Percentiles rank a stretch among this genome's conserved stretches.
phyloP scores from a whole-genome alignment of 352 stramenopile species.

The Phytopythium helicoides region DNA sequence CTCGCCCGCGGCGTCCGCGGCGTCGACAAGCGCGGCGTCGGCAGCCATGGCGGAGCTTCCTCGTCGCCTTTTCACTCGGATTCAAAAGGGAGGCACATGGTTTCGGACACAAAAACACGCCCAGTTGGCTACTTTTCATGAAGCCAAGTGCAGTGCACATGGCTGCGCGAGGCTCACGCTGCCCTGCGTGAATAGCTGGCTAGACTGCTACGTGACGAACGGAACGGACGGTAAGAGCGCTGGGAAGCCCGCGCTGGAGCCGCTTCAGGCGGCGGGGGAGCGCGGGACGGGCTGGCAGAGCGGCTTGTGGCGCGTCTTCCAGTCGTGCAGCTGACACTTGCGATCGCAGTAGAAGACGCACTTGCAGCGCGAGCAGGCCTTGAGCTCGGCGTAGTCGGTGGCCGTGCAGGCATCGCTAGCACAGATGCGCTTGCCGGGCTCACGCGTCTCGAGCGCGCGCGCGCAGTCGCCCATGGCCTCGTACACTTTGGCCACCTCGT shows the following conservation, averaged over 20 bases:
- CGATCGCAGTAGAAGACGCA: slow-evolving; percentile 73
- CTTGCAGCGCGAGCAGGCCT: slow-evolving; percentile 57
- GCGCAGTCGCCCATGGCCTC: slow-evolving; percentile 56
- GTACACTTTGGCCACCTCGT: slow-evolving; percentile 71
- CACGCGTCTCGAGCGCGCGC: slow-evolving; percentile 38
- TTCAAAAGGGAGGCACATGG: no score
- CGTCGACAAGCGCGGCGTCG: not conserved
- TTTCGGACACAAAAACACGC: no score
- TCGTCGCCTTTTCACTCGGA: not conserved
- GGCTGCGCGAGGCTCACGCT: no score
- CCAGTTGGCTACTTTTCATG: no score
- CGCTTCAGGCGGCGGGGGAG: not conserved
- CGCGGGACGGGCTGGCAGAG: slow-evolving; percentile 33
- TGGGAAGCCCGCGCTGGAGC: no score
- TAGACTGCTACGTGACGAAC: no score
- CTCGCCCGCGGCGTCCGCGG: slow-evolving; percentile 20
- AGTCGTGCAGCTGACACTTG: slow-evolving; percentile 60
- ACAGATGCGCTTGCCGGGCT: slow-evolving; percentile 49
- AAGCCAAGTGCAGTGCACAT: no score
- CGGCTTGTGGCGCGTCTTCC: slow-evolving; percentile 55
- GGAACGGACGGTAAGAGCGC: no score
- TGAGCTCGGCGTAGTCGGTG: slow-evolving; percentile 49
- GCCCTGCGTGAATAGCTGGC: no score
- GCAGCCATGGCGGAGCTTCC: not conserved
- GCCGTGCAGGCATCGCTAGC: slow-evolving; percentile 43